Base-by-base conservation (phyloP, 139 green algal genomes). In the Chlamydomonas asymmetrica region DNA sequence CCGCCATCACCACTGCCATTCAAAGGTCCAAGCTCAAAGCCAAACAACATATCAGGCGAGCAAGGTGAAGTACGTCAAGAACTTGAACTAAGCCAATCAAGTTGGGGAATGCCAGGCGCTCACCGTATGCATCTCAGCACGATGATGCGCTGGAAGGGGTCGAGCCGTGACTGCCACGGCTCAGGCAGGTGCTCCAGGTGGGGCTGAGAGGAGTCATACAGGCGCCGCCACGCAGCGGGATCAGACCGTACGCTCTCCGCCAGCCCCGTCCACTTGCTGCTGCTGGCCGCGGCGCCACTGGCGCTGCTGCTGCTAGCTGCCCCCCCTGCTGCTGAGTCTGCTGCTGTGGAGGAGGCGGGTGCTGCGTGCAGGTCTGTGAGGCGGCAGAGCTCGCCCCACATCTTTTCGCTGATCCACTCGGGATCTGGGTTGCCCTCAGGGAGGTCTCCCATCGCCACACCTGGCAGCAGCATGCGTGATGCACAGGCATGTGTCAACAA, bases 311-410 rank as follows among this genome's bases (percentile, higher is more conserved):
- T n/a, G n/a, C n/a, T n/a, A n/a, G n/a, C n/a, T n/a, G n/a, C n/a
- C n/a, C n/a, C n/a, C n/a, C n/a, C n/a, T n/a, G n/a, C n/a, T n/a
- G n/a, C n/a, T n/a, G n/a, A n/a, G n/a, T n/a, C n/a, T n/a, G n/a
- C n/a, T n/a, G n/a, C n/a, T n/a, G n/a, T n/a, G 31, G 56, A 27
- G 13, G 64, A 71, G n/a, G n/a, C n/a, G n/a, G n/a, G n/a, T n/a
- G n/a, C n/a, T n/a, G n/a, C n/a, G n/a, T n/a, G n/a, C 63, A 91
- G 52, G 25, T 74, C 72, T 20, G 82, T 90, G 29, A 74, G 73
- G 13, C 89, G 75, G 75, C 76, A 85, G 40, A 93, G 38, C 84
- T 95, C 91, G 27, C 80, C 83, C 91, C 91, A 95, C 78, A 84
- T 79, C 63, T 88, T 88, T 13, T 90, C 74, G 22, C 62, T 79